Evolutionary conservation across 306 rosid species (phyloP).

Genomic region (Begonia fuchsioides): DNA sequence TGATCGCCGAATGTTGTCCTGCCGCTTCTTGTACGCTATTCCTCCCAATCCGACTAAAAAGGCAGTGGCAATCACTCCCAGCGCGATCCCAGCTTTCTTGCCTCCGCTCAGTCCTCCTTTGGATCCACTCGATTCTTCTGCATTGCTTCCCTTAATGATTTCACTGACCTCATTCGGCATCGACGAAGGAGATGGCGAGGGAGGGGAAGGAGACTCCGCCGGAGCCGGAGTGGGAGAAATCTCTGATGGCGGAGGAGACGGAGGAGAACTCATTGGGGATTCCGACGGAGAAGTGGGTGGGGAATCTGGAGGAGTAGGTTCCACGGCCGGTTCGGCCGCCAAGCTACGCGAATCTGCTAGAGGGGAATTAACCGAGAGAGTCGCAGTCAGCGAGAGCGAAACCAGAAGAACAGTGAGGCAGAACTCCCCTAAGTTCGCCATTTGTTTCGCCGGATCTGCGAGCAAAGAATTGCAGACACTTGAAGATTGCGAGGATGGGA

Average conservation of each 20-base stretch:
- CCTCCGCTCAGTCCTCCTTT: conserved; percentile 37
- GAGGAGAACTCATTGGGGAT: conserved; percentile 16
- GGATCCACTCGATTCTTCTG: conserved; percentile 4
- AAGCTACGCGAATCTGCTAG: conserved; percentile 20
- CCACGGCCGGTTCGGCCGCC: conserved; percentile 5
- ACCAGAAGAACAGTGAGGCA: conserved; percentile 10
- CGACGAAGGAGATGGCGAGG: conserved; percentile 1
- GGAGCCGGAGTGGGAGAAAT: conserved; percentile 13
- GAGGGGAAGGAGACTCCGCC: conserved; percentile 3
- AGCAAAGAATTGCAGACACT: no score
- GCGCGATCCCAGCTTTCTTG: conserved; percentile 62
- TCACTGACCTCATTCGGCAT: conserved; percentile 1
- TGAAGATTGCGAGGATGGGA: no score
- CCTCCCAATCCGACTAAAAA: conserved; percentile 34
- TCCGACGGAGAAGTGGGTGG: conserved; percentile 16
- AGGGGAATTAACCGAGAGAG: conserved; percentile 18
- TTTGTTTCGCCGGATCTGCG: conserved; percentile 1
- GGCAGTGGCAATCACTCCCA: conserved; percentile 43
- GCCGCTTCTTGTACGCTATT: conserved; percentile 59
- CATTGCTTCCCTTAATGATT: conserved; percentile 4
- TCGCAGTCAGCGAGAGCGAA: conserved; percentile 8
- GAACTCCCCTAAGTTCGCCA: conserved; percentile 22
- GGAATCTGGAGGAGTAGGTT: conserved; percentile 12
- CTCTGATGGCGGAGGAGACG: conserved; percentile 20
- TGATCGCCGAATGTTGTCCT: conserved; percentile 49